These are phyloP conservation scores for Rhizopogon rudus DNA, from an alignment of 768 basidiomycete species.

Conservation along the genomic window DNA sequence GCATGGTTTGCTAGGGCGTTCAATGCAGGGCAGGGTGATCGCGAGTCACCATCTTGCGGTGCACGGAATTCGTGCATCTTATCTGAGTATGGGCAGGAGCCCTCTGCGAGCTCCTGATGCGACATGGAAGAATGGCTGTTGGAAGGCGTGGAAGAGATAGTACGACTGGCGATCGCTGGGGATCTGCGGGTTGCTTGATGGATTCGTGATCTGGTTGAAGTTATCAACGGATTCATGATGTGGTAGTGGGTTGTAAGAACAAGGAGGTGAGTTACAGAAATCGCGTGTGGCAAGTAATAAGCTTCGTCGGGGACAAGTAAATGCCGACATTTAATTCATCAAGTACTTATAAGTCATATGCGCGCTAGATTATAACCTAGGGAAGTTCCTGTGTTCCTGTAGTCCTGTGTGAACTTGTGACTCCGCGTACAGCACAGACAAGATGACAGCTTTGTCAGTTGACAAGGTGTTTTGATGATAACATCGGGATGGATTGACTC, in stretches of 20 bases:
- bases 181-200: neutral
- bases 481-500: no score
- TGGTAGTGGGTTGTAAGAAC: neutral
- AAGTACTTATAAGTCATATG: neutral
- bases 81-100: slow-evolving; percentile 39
- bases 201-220: neutral
- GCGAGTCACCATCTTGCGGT: slow-evolving; percentile 42
- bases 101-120: slow-evolving; percentile 12
- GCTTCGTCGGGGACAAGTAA: neutral
- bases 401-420: no score
- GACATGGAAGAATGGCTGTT: slow-evolving; percentile 2
- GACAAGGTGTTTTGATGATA: no score
- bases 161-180: neutral
- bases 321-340: neutral
- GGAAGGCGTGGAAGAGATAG: slow-evolving; percentile 4
- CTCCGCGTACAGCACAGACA: no score
- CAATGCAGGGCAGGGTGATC: slow-evolving; percentile 70
- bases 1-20: slow-evolving; percentile 76
- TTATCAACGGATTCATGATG: neutral
- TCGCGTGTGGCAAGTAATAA: neutral
- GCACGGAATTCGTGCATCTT: slow-evolving; percentile 37
- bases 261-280: neutral
- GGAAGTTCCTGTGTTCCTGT: no score
- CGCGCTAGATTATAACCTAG: no score
- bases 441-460: no score